Conservation (phyloP, 2,329 filamentous ascomycete genomes). For the Ascochyta viciae-villosae region DNA sequence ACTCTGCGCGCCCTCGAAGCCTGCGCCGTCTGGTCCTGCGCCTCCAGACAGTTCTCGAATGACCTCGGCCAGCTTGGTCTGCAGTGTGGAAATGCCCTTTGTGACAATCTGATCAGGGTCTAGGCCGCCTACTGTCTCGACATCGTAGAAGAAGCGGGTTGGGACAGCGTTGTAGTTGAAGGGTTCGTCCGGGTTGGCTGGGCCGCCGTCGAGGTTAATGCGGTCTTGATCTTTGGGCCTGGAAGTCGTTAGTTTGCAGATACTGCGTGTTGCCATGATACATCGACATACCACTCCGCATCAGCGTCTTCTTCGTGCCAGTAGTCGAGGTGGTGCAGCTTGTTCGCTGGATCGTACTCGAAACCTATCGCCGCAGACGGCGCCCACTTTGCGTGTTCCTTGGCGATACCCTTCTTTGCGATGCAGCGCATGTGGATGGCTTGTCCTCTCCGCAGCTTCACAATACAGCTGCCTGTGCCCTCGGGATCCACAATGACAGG, state of each 20-base stretch:
- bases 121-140: conserved; percentile 86
- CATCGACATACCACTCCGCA: conserved; percentile 77
- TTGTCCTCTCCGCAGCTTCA: conserved; percentile 88
- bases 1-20: conserved; percentile 70
- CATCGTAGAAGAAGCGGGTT: conserved; percentile 87
- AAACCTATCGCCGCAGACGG: conserved; percentile 92
- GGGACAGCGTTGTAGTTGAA: conserved; percentile 93
- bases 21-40: conserved; percentile 58
- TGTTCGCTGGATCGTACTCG: conserved; percentile 98
- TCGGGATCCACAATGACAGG: conserved; percentile 86
- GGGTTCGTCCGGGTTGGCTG: conserved; percentile 77
- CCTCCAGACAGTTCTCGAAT: conserved; percentile 69
- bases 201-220: conserved; percentile 75
- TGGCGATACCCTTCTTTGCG: conserved; percentile 97
- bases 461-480: conserved; percentile 81
- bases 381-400: conserved; percentile 98
- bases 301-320: conserved; percentile 92
- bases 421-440: conserved; percentile 90
- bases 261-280: background rate
- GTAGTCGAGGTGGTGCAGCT: conserved; percentile 86
- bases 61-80: conserved; percentile 85
- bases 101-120: conserved; percentile 90
- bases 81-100: conserved; percentile 85
- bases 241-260: conserved; percentile 14
- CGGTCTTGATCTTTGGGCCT: conserved; percentile 87